Evolutionary conservation across 768 basidiomycete genomes (phyloP).

Genomic region (Suillus discolor): DNA sequence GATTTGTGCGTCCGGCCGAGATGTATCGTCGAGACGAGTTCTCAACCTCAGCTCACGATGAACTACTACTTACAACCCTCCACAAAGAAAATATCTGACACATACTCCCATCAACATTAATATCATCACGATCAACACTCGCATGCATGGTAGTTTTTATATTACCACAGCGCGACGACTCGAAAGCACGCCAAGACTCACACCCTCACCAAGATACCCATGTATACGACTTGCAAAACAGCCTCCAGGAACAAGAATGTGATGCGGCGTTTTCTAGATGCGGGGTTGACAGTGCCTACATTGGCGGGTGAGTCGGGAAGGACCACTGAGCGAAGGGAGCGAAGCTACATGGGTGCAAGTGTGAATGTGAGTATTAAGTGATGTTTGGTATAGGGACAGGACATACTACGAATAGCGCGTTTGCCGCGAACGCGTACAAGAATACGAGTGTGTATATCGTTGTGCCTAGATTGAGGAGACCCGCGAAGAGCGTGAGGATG

Average conservation of each 20-base stretch:
- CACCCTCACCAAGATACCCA: constrained; percentile 81
- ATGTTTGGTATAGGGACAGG: not conserved
- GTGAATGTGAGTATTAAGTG: not conserved
- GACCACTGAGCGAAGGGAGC: constrained; percentile 89
- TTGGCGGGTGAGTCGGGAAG: constrained; percentile 72
- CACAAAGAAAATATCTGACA: too few relatives aligned
- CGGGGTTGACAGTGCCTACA: constrained; percentile 68
- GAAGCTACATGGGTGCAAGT: constrained; percentile 55
- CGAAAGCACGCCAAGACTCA: constrained; percentile 18
- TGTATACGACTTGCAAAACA: constrained; percentile 79
- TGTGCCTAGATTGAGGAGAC: constrained; percentile 62
- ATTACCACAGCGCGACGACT: not conserved
- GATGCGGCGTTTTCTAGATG: constrained; percentile 82
- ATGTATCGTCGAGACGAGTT: too few relatives aligned
- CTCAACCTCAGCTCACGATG: too few relatives aligned
- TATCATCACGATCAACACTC: not conserved
- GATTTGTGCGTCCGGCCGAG: too few relatives aligned
- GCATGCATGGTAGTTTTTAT: not conserved
- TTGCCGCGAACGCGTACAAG: constrained; percentile 84
- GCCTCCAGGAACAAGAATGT: constrained; percentile 90
- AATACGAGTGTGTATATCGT: constrained; percentile 74
- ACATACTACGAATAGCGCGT: constrained; percentile 91
- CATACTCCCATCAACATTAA: too few relatives aligned
- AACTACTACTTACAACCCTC: too few relatives aligned
- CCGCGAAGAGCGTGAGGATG: constrained; percentile 75